phyloP scores from a whole-genome alignment of 2,329 filamentous ascomycete genomes.

The Metarhizium sp. region DNA sequence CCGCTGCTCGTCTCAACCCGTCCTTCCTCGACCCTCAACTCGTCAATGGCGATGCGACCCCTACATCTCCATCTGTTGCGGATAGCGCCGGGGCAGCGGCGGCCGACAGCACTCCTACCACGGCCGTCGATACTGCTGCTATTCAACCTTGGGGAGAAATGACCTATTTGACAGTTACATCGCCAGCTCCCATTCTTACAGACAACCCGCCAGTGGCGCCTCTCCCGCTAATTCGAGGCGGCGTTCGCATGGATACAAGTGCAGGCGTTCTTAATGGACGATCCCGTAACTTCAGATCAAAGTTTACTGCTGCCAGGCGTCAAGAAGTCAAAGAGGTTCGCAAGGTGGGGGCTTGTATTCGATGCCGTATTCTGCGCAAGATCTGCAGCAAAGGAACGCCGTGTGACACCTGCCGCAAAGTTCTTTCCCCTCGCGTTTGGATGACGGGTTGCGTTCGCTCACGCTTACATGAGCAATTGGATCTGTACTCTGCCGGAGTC shows the following conservation, averaged over 20 bases:
- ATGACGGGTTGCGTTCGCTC: constrained; percentile 54
- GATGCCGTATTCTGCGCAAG: constrained; percentile 57
- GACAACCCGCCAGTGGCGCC: constrained; percentile 22
- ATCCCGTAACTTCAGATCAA: constrained; percentile 43
- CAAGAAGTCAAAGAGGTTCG: constrained; percentile 58
- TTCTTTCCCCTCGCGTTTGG: constrained; percentile 56
- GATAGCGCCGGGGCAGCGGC: constrained; percentile 12
- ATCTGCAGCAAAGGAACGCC: constrained; percentile 56
- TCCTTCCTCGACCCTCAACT: constrained; percentile 45
- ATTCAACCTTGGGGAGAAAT: constrained; percentile 44
- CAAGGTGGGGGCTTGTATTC: constrained; percentile 55
- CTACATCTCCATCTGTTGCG: constrained; percentile 19
- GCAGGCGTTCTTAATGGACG: constrained; percentile 34
- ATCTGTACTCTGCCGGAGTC: constrained; percentile 54
- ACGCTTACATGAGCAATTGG: constrained; percentile 50
- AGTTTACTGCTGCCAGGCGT: constrained; percentile 48
- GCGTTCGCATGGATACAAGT: constrained; percentile 43
- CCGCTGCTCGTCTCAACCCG: constrained; percentile 44
- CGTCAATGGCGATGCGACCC: constrained; percentile 19
- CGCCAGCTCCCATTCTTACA: constrained; percentile 20
- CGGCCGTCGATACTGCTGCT: constrained; percentile 14
- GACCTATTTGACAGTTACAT: constrained; percentile 34
- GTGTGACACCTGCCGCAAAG: constrained; percentile 54
- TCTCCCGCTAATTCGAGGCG: constrained; percentile 28
- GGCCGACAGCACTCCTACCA: constrained; percentile 10